A percentile compares a stretch with the other conserved stretches of the same genome.
Conservation (phyloP, 2,329 filamentous ascomycete species). For the Graphiopsis chlorocephala region DNA sequence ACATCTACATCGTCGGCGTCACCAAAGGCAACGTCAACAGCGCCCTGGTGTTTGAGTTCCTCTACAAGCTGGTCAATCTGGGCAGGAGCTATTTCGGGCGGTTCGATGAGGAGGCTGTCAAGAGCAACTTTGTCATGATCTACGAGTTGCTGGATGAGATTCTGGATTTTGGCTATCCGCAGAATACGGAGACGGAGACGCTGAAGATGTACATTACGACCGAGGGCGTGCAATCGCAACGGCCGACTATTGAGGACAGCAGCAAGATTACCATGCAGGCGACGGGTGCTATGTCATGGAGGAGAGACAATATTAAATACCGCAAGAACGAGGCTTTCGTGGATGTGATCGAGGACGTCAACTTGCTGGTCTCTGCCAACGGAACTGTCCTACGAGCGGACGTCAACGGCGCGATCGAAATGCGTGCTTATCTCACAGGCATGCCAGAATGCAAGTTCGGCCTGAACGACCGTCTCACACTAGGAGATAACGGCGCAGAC, state of each 20-base stretch:
- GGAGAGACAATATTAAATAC: conserved; percentile 96
- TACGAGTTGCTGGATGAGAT: conserved; percentile 98
- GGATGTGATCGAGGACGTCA: conserved; percentile 98
- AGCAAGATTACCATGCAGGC: conserved; percentile 99
- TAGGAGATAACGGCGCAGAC: conserved; percentile 63
- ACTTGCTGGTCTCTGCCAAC: conserved; percentile 97
- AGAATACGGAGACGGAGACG: conserved; percentile 98
- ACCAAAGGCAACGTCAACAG: conserved; percentile 99
- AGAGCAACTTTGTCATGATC: conserved; percentile 99
- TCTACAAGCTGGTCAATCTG: conserved; percentile 85
- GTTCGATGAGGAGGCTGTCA: conserved; percentile 98
- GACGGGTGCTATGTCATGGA: conserved; percentile 93
- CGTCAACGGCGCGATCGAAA: conserved; percentile 95
- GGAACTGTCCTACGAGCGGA: conserved; percentile 93
- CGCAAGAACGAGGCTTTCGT: conserved; percentile 99
- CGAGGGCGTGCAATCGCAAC: conserved; percentile 92
- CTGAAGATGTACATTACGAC: conserved; percentile 99
- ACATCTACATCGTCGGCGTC: conserved; percentile 95
- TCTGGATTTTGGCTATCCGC: conserved; percentile 96
- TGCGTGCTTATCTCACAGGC: conserved; percentile 95
- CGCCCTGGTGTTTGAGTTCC: conserved; percentile 94
- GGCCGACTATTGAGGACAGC: conserved; percentile 77
- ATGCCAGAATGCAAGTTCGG: conserved; percentile 99
- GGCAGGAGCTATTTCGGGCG: conserved; percentile 98
- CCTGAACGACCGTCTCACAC: conserved; percentile 86